Evolutionary conservation across 805 yeast genomes (phyloP), one percentile per base, ranked within the genome.

Genomic region (Metschnikowia arizonensis): DNA sequence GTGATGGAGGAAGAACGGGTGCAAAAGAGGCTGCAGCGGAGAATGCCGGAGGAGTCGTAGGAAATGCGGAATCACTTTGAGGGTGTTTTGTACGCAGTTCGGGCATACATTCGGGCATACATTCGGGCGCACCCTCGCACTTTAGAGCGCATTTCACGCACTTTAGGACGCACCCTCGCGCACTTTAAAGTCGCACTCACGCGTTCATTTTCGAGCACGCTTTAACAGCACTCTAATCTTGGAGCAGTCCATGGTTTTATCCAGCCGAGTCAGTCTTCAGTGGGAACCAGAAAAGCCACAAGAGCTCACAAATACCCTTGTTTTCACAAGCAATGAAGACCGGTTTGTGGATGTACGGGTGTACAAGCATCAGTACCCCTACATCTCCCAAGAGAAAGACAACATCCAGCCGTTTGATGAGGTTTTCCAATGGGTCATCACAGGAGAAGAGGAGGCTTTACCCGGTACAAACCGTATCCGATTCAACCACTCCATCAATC

Each of bases 371-470:
- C 9, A 30, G 26, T 53, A 53, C 26, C 55, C 55, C 4, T 48
- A 51, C 32, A 11, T 40, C 12, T 53, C 48, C 40, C 48, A 25
- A 0, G 40, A 34, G n/a, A n/a, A n/a, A 2, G 28, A 11, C 8
- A 17, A 25, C 3, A 46, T 51, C 4, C 49, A 46, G 14, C 34
- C 39, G 10, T 61, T 65, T 33, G 56, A 56, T 9, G 47, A 65
- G 14, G 57, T 65, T 18, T 78, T 78, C 50, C 81, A 81, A 53
- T 78, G 84, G 83, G 78, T 73, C 1, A 75, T 79, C 60, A 73
- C 75, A 4, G 86, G 87, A 2, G 58, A 57, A 1, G 78, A 77
- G 41, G 62, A 63, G 12, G 60, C 62, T 3, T 54, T 72, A 29
- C 64, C 60, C 5, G 69, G 68, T 9, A 62, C 70, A 1, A 60